A percentile compares a stretch with the other conserved stretches of the same genome.
Conservation (phyloP, 2,329 filamentous ascomycete species). For the Fusarium stilboides region DNA sequence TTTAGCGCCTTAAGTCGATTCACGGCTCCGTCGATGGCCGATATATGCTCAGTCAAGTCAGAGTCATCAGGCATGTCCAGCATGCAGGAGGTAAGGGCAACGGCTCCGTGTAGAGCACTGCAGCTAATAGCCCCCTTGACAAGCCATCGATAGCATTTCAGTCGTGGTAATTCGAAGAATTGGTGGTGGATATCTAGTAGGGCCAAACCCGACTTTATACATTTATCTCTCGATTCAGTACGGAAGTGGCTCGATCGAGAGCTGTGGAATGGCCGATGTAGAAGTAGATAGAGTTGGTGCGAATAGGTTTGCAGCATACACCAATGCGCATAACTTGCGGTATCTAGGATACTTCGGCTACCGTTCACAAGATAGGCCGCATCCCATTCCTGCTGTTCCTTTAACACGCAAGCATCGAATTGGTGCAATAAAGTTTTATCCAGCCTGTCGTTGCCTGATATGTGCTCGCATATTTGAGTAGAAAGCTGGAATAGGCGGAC, state of each 20-base stretch:
- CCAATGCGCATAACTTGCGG: conserved; percentile 20
- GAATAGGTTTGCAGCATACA: conserved; percentile 23
- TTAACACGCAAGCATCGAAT: neutral
- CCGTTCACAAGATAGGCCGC: neutral
- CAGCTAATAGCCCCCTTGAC: conserved; percentile 21
- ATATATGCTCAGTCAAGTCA: conserved; percentile 13
- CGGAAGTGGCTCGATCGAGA: conserved; percentile 3
- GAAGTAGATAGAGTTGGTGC: conserved; percentile 20
- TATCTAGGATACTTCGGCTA: neutral
- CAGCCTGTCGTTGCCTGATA: neutral
- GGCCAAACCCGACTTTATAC: conserved; percentile 10
- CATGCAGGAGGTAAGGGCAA: conserved; percentile 18
- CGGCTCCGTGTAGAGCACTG: conserved; percentile 9
- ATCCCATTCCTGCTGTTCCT: conserved; percentile 17
- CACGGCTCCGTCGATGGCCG: conserved; percentile 9
- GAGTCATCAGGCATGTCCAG: conserved; percentile 17
- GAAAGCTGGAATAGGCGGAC: neutral
- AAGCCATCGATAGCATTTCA: conserved; percentile 23
- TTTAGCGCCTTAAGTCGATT: conserved; percentile 9
- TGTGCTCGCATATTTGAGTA: conserved; percentile 7
- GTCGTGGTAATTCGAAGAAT: conserved; percentile 8
- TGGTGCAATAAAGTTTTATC: neutral
- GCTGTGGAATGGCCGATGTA: conserved; percentile 19
- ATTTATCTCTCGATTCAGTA: conserved; percentile 12
- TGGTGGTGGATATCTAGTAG: conserved; percentile 20